Evolutionary conservation across 768 basidiomycete species (phyloP).

Genomic region (Hericium erinaceus): DNA sequence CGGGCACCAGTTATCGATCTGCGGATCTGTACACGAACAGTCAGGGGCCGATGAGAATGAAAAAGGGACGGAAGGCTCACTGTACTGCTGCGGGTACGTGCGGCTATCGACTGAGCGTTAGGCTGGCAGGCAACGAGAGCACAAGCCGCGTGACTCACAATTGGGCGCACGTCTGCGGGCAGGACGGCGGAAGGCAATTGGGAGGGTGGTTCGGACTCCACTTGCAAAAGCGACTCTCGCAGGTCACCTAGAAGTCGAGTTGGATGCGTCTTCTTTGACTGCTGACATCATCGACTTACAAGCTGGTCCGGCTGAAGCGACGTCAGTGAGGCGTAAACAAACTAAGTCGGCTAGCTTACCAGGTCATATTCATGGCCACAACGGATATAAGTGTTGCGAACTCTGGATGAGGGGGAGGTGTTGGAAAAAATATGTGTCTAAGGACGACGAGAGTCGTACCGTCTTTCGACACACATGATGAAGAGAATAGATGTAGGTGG

Average conservation of each 20-base stretch:
- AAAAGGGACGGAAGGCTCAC: conserved; percentile 30
- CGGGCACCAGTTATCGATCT: conserved; percentile 28
- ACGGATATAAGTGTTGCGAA: conserved; percentile 41
- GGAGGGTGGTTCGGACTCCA: conserved; percentile 7
- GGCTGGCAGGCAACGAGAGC: conserved; percentile 4
- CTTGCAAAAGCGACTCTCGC: conserved; percentile 11
- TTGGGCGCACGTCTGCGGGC: conserved; percentile 15
- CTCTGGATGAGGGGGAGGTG: conserved; percentile 32
- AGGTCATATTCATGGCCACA: conserved; percentile 11
- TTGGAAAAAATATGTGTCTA: neutral
- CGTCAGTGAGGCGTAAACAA: neutral
- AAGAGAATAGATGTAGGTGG: conserved; percentile 6
- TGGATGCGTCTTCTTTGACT: no score
- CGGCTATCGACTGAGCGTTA: conserved; percentile 33
- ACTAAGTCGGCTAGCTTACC: neutral
- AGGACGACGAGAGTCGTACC: neutral
- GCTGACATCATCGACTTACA: conserved; percentile 1
- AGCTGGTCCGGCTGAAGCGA: conserved; percentile 8
- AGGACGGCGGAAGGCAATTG: conserved; percentile 10
- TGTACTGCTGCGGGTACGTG: conserved; percentile 61
- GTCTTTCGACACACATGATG: no score
- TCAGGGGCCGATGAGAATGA: neutral
- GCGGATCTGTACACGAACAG: conserved; percentile 22
- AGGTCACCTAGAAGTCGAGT: conserved; percentile 4
- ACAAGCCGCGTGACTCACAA: conserved; percentile 6